These are phyloP conservation scores for Scutellaria baicalensis DNA, from an alignment of 257 asterid genomes.

Conservation along the genomic window DNA sequence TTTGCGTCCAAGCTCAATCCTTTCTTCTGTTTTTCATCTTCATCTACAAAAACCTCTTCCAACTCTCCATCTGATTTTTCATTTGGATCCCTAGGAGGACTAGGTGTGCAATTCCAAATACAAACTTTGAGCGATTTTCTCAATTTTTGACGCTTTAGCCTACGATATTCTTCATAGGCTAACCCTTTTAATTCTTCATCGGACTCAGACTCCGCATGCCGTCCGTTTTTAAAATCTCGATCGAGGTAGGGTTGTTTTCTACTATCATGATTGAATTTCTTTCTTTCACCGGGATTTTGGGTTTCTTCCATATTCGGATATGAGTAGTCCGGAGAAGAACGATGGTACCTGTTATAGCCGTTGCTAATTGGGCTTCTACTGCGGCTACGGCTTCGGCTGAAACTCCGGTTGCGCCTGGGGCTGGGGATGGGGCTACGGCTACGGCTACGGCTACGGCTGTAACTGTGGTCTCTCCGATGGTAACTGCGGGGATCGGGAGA, in stretches of 20 bases:
- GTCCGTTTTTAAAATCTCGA: slow-evolving; percentile 51
- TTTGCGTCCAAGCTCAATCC: slow-evolving; percentile 22
- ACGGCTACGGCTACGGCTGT: slow-evolving; percentile 27
- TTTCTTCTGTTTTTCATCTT: slow-evolving; percentile 24
- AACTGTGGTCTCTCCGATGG: slow-evolving; percentile 21
- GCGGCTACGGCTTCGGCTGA: slow-evolving; percentile 31
- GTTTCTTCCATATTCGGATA: slow-evolving; percentile 37
- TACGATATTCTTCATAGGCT: slow-evolving; percentile 66
- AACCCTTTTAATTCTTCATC: slow-evolving; percentile 82
- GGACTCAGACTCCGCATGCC: slow-evolving; percentile 45
- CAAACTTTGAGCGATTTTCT: slow-evolving; percentile 45
- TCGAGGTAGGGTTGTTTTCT: slow-evolving; percentile 45
- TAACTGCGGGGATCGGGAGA: slow-evolving; percentile 32
- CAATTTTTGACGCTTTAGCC: slow-evolving; percentile 76
- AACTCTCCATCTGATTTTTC: slow-evolving; percentile 41
- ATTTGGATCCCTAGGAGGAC: slow-evolving; percentile 77
- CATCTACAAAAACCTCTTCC: slow-evolving; percentile 35
- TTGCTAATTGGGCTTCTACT: slow-evolving; percentile 44
- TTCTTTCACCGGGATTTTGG: slow-evolving; percentile 18
- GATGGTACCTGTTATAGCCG: slow-evolving; percentile 43
- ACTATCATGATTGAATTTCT: slow-evolving; percentile 16
- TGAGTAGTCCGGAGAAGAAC: slow-evolving; percentile 67
- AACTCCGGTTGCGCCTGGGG: slow-evolving; percentile 24
- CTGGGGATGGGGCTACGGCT: slow-evolving; percentile 21
- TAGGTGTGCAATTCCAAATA: slow-evolving; percentile 85